Evolutionary conservation across 164 flowering plant species (phyloP).

Genomic region (Magnolia sinica): DNA sequence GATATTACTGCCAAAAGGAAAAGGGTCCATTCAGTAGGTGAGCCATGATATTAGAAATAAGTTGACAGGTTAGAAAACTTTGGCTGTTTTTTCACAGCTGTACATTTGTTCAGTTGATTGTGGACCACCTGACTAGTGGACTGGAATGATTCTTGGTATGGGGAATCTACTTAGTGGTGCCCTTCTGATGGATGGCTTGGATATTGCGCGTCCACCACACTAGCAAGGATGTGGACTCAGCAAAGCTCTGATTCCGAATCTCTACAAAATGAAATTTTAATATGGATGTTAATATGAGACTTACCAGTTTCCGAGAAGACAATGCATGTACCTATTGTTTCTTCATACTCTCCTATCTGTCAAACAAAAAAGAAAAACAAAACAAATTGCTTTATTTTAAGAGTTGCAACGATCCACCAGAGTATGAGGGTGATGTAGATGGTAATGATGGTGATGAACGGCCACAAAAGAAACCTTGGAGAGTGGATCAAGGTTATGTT

Average conservation of each 20-base stretch:
- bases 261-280: background rate
- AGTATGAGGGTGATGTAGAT: too few relatives aligned
- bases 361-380: constrained; percentile 5
- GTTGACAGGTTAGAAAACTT: too few relatives aligned
- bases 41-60: too few relatives aligned
- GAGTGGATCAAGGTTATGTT: too few relatives aligned
- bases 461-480: too few relatives aligned
- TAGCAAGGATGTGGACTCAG: background rate
- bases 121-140: too few relatives aligned
- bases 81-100: too few relatives aligned
- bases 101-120: too few relatives aligned
- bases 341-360: constrained; percentile 76
- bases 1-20: too few relatives aligned
- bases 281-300: background rate
- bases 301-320: constrained; percentile 60
- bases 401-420: background rate
- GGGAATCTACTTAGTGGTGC: background rate
- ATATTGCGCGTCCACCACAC: background rate
- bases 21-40: too few relatives aligned
- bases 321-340: constrained; percentile 69
- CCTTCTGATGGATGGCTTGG: background rate
- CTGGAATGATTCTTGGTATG: too few relatives aligned
- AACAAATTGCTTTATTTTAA: background rate
- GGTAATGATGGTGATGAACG: background rate
- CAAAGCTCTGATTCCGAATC: background rate